Evolutionary conservation across 2,329 filamentous ascomycete genomes (phyloP).

Genomic region (Triangularia verruculosa): DNA sequence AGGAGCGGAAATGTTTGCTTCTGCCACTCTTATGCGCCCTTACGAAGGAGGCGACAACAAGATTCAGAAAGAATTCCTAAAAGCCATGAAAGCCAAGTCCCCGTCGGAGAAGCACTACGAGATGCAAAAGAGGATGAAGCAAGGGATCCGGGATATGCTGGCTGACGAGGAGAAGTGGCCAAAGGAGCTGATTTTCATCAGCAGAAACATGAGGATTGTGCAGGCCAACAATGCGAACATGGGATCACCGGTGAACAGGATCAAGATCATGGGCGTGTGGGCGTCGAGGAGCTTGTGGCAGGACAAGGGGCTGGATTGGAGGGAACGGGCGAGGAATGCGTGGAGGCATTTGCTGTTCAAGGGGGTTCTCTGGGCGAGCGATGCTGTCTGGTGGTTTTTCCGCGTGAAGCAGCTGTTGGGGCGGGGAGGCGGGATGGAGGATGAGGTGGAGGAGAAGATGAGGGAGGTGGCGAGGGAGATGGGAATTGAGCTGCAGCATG

Average conservation of each 20-base stretch:
- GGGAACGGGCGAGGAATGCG: constrained; percentile 64
- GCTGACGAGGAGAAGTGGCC: constrained; percentile 86
- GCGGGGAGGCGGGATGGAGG: constrained; percentile 82
- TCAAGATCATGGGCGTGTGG: constrained; percentile 94
- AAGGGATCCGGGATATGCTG: constrained; percentile 65
- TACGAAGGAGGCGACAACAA: constrained; percentile 80
- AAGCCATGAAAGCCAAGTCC: constrained; percentile 58
- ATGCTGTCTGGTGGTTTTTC: constrained; percentile 79
- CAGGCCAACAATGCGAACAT: constrained; percentile 91
- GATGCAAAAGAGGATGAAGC: constrained; percentile 82
- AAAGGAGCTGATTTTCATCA: constrained; percentile 87
- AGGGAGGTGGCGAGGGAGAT: constrained; percentile 83
- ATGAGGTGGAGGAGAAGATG: constrained; percentile 88
- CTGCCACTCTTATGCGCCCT: constrained; percentile 82
- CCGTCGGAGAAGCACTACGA: constrained; percentile 76
- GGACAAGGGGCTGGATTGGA: constrained; percentile 60
- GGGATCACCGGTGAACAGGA: constrained; percentile 82
- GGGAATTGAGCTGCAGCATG: constrained; percentile 85
- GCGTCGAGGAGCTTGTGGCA: constrained; percentile 80
- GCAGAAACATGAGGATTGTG: constrained; percentile 86
- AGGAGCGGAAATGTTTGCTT: constrained; percentile 87
- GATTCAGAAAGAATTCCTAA: constrained; percentile 63
- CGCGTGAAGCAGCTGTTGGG: constrained; percentile 75
- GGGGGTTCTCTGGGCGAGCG: constrained; percentile 69
- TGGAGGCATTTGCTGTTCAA: constrained; percentile 81